Evolutionary conservation across 805 yeast species (phyloP).

Genomic region (Brettanomyces bruxellensis): DNA sequence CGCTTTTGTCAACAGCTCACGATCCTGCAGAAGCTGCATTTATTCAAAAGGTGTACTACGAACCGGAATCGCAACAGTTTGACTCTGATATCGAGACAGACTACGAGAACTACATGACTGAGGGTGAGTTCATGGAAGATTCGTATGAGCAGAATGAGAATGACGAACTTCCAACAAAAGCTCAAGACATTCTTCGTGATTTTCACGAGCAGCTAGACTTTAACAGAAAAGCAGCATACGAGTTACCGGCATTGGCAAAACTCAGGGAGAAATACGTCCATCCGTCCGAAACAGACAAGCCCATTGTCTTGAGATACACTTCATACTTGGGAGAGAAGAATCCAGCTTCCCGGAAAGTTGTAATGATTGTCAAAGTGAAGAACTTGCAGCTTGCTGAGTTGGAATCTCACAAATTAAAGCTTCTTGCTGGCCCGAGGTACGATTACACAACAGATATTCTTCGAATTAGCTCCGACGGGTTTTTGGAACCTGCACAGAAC

Average conservation of each 20-base stretch:
- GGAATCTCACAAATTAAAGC: slow-evolving; percentile 64
- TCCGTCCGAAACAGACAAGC: slow-evolving; percentile 32
- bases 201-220: slow-evolving; percentile 70
- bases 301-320: slow-evolving; percentile 62
- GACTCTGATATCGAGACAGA: slow-evolving; percentile 33
- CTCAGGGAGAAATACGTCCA: slow-evolving; percentile 62
- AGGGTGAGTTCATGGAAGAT: slow-evolving; percentile 23
- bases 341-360: slow-evolving; percentile 65
- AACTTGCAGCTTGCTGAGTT: slow-evolving; percentile 43
- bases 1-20: slow-evolving; percentile 38
- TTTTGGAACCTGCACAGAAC: slow-evolving; percentile 77
- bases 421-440: slow-evolving; percentile 73
- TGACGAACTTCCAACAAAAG: slow-evolving; percentile 60
- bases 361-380: slow-evolving; percentile 40
- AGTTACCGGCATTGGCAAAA: slow-evolving; percentile 75
- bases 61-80: slow-evolving; percentile 34
- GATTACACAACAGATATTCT: slow-evolving; percentile 51
- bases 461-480: slow-evolving; percentile 56
- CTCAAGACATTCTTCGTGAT: slow-evolving; percentile 62
- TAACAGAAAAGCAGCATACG: slow-evolving; percentile 83
- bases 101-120: slow-evolving; percentile 30
- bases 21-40: slow-evolving; percentile 19
- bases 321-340: slow-evolving; percentile 66
- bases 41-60: slow-evolving; percentile 25
- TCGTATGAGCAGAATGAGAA: slow-evolving; percentile 35